Conservation (phyloP, 305 asterid species). For the Ajuga reptans region DNA sequence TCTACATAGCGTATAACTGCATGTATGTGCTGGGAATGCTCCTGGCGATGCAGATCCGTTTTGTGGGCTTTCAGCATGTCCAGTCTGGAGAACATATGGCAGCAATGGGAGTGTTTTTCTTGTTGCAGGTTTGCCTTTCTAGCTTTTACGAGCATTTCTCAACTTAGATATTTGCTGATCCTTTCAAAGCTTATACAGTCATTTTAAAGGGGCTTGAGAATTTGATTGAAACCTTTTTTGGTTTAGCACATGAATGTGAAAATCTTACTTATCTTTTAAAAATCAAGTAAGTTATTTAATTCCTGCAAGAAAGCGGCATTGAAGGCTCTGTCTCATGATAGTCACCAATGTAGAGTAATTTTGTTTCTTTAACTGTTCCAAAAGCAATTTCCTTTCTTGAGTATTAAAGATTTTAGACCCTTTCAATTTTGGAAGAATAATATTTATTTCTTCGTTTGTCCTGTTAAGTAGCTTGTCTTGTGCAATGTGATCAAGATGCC, state of each 20-base stretch:
- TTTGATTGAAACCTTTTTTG: background rate
- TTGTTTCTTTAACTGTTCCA: background rate
- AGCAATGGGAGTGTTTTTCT: conserved; percentile 98
- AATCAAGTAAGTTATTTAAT: background rate
- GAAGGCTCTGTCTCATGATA: background rate
- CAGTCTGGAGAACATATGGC: conserved; percentile 99
- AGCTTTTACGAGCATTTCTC: background rate
- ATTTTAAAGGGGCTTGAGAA: background rate
- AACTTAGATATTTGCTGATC: background rate
- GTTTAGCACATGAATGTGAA: conserved; percentile 2
- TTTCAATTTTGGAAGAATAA: background rate
- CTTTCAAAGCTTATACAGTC: background rate
- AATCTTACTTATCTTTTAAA: background rate
- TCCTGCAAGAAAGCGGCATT: background rate
- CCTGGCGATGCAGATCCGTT: conserved; percentile 97
- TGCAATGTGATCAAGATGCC: background rate
- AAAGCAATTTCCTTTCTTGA: background rate
- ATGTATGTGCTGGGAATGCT: conserved; percentile 86
- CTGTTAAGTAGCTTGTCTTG: background rate
- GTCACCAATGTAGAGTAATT: background rate
- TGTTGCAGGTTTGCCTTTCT: conserved; percentile 73
- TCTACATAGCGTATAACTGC: conserved; percentile 91
- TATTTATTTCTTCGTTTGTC: background rate
- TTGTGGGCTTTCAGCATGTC: conserved; percentile 97
- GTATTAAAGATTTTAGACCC: background rate